A percentile compares a stretch with the other conserved stretches of the same genome.
Conservation (phyloP, 768 basidiomycete species). For the Pisolithus albus region DNA sequence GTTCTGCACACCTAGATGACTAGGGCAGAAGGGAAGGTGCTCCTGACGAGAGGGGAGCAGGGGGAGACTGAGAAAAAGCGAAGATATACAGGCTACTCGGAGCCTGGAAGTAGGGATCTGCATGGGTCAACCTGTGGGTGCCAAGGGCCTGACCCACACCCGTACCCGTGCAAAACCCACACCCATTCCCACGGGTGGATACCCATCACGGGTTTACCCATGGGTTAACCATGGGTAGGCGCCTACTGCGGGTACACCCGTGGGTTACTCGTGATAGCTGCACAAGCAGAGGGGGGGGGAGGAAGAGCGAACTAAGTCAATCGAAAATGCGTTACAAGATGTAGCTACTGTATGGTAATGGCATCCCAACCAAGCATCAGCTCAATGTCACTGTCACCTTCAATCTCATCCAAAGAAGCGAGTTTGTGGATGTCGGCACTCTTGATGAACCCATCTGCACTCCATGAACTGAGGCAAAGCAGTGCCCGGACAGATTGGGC, state of each 20-base stretch:
- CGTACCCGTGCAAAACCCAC: not conserved
- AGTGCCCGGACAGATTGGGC: constrained; percentile 21
- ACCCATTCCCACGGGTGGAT: not conserved
- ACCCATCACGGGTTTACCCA: not conserved
- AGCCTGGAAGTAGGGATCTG: constrained; percentile 6
- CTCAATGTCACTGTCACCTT: constrained; percentile 8
- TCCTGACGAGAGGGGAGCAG: no score
- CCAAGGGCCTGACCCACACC: not conserved
- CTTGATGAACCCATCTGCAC: not conserved
- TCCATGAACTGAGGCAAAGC: constrained; percentile 30
- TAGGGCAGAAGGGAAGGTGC: no score
- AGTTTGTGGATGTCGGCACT: not conserved
- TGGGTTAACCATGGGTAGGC: not conserved
- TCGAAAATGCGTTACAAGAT: no score
- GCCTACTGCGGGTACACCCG: no score
- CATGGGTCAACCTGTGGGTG: constrained; percentile 3
- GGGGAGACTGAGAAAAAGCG: no score
- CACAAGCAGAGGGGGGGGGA: no score
- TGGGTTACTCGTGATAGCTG: no score
- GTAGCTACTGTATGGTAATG: constrained; percentile 1
- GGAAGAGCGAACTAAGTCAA: no score
- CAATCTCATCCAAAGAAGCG: constrained; percentile 1
- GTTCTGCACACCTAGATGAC: no score
- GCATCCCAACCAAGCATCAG: constrained; percentile 15
- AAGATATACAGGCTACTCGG: no score